A percentile compares a stretch with the other conserved stretches of the same genome.
These are phyloP conservation scores for Basipetospora chlamydospora DNA, from an alignment of 2,329 filamentous ascomycete genomes.

Conservation along the genomic window DNA sequence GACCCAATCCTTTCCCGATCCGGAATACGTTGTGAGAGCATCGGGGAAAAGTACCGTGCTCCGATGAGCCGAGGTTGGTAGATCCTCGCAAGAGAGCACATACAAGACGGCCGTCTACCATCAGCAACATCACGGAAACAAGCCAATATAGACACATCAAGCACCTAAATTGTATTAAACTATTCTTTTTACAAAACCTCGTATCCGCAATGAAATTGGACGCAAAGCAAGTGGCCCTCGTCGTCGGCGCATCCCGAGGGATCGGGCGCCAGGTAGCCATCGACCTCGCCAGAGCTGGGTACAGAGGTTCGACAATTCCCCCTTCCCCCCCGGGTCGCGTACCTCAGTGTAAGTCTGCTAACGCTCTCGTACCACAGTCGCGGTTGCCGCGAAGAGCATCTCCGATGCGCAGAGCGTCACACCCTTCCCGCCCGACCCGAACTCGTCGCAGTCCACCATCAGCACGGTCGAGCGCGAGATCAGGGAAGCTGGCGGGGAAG, in stretches of 20 bases:
- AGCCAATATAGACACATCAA: too few species aligned
- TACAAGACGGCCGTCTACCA: too few species aligned
- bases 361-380: constrained; percentile 32
- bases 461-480: constrained; percentile 70
- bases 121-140: too few species aligned
- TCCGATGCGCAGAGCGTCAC: constrained; percentile 40
- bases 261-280: constrained; percentile 72
- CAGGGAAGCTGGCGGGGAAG: constrained; percentile 43
- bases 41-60: too few species aligned
- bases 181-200: too few species aligned
- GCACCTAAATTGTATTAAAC: too few species aligned
- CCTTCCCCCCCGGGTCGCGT: constrained; percentile 8
- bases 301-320: constrained; percentile 36
- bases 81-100: too few species aligned
- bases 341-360: too few species aligned
- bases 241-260: constrained; percentile 64
- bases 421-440: constrained; percentile 62
- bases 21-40: too few species aligned
- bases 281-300: constrained; percentile 56
- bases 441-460: constrained; percentile 62
- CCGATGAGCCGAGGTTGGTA: too few species aligned
- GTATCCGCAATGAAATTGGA: too few species aligned
- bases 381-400: constrained; percentile 62
- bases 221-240: constrained; percentile 46
- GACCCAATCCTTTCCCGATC: too few species aligned